Evolutionary conservation across 2,329 filamentous ascomycete genomes (phyloP), one percentile per base, ranked within the genome.

Genomic region (Penicillium brevicompactum): DNA sequence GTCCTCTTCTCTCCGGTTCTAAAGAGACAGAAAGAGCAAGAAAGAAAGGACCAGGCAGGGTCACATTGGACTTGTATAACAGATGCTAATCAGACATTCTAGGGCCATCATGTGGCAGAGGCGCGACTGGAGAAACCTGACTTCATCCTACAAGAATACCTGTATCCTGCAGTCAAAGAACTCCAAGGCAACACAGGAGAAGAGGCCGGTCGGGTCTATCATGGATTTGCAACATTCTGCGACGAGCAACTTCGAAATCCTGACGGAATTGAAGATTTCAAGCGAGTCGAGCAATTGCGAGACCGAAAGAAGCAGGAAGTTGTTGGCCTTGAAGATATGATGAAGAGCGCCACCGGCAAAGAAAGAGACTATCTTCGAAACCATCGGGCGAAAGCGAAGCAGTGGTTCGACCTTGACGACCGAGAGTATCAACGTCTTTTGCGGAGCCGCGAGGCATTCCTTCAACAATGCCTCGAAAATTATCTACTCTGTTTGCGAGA

Each of bases 211-310:
- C 84, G 91, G 62, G 94, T 97, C 1, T 97, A 92, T 67, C 92
- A 97, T 70, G 91, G 96, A 66, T 97, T 97, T 72, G 94, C 95
- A 24, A 84, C 87, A 49, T 99, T 99, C 70, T 99, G 95, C 67
- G 93, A 99, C 70, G 87, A 92, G 67, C 94, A 99, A 70, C 80
- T 99, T 9, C 90, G 96, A 66, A 93, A 93, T 67, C 84, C 88
- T 1, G 91, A 96, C 64, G 86, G 88, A 32, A 77, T 92, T 1
- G 91, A 96, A 70, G 94, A 99, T 66, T 84, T 96, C 56, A 84
- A 85, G 30, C 87, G 94, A 44, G 83, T 97, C 41, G 84, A 90
- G 67, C 91, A 86, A 63, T 80, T 97, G 31, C 88, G 87, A 62
- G 83, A 92, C 67, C 87, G 87, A 57, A 96, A 96, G 71, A 83